Conservation (phyloP, 2,329 filamentous ascomycete genomes). For the Claviceps quebecensis region DNA sequence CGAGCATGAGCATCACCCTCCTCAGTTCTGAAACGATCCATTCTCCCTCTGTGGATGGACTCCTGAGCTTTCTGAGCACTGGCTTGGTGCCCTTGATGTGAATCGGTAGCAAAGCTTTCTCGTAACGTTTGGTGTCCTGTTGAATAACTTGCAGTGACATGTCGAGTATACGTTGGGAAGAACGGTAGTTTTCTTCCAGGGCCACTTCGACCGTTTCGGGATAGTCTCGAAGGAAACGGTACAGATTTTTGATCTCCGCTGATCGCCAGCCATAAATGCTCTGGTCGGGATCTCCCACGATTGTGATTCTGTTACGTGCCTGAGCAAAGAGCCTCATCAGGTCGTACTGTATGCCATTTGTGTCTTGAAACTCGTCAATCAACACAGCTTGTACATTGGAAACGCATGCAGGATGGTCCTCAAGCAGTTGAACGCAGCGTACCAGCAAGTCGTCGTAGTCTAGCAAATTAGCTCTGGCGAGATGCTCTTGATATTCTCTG, state of each 20-base stretch:
- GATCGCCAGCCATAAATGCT: constrained; percentile 95
- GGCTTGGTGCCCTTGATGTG: constrained; percentile 69
- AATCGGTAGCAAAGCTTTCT: constrained; percentile 66
- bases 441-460: constrained; percentile 92
- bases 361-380: constrained; percentile 97
- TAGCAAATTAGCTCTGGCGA: constrained; percentile 65
- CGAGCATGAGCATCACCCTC: constrained; percentile 55
- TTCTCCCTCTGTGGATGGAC: constrained; percentile 58
- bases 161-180: constrained; percentile 69
- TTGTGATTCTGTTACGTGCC: constrained; percentile 61
- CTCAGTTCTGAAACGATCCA: constrained; percentile 84
- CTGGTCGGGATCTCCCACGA: constrained; percentile 93
- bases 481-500: constrained; percentile 61
- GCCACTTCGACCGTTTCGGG: constrained; percentile 68
- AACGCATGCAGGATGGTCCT: constrained; percentile 61
- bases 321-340: constrained; percentile 81
- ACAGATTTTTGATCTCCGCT: constrained; percentile 80
- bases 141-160: constrained; percentile 78
- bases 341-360: constrained; percentile 88
- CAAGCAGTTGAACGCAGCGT: constrained; percentile 66
- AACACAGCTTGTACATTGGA: constrained; percentile 81
- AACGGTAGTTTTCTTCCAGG: constrained; percentile 88
- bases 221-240: constrained; percentile 62
- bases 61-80: constrained; percentile 62
- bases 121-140: constrained; percentile 68